These are phyloP conservation scores for Fusarium nanum DNA, from an alignment of 2,329 filamentous ascomycete species.

Conservation along the genomic window DNA sequence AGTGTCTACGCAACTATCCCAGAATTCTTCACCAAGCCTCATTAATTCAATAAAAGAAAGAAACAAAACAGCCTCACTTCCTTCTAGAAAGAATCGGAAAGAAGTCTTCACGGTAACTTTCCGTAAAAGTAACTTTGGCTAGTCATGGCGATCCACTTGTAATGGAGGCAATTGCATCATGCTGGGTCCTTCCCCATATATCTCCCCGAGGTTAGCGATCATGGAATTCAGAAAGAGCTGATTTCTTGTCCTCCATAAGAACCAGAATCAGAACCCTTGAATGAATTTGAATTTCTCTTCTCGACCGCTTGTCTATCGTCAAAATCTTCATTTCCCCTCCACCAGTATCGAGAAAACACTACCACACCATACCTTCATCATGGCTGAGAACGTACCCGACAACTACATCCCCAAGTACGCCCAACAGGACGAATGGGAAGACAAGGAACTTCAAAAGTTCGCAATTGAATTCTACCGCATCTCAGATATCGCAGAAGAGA, in stretches of 20 bases:
- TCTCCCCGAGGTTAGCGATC: constrained; percentile 15
- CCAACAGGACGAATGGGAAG: constrained; percentile 46
- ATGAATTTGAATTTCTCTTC: background rate
- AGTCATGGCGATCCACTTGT: constrained; percentile 31
- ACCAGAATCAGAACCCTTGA: background rate
- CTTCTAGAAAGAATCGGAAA: constrained; percentile 31
- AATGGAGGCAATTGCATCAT: constrained; percentile 37
- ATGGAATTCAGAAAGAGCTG: constrained; percentile 12
- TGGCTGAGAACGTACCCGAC: constrained; percentile 37
- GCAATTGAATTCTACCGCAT: constrained; percentile 58
- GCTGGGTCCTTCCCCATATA: constrained; percentile 27
- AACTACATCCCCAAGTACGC: constrained; percentile 51
- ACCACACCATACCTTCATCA: constrained; percentile 6
- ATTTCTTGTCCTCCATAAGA: constrained; percentile 3
- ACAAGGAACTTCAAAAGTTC: constrained; percentile 53
- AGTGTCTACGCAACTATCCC: background rate
- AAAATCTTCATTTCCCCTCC: background rate
- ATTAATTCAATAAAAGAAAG: background rate
- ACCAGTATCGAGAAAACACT: background rate
- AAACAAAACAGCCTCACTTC: constrained; percentile 9
- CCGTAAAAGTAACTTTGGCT: constrained; percentile 26
- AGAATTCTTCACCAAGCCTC: background rate
- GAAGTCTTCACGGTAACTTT: constrained; percentile 21
- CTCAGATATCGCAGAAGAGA: constrained; percentile 56
- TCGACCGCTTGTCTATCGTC: background rate